Percentiles rank a stretch among this genome's conserved stretches.
phyloP scores from a whole-genome alignment of 1,139 yeast genomes.

The Yamadazyma atlantica region DNA sequence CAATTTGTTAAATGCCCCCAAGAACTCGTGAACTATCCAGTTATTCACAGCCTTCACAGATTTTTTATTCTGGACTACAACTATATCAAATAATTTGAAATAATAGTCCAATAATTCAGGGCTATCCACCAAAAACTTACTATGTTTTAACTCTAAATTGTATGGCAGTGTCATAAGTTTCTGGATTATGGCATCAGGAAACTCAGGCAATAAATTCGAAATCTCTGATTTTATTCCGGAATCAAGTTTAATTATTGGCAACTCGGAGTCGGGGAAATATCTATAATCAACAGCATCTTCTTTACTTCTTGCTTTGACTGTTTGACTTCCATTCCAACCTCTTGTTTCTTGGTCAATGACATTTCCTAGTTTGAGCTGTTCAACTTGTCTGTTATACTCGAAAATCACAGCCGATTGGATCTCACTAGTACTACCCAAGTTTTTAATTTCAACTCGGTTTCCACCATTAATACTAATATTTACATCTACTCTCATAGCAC shows the following conservation, averaged over 20 bases:
- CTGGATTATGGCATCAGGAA: constrained; percentile 63
- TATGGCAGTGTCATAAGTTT: constrained; percentile 52
- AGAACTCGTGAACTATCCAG: constrained; percentile 81
- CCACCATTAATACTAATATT: constrained; percentile 75
- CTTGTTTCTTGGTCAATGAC: constrained; percentile 68
- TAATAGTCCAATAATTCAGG: constrained; percentile 51
- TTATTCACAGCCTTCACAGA: constrained; percentile 55
- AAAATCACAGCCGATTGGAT: constrained; percentile 73
- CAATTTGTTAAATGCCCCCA: constrained; percentile 65
- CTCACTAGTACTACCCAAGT: constrained; percentile 81
- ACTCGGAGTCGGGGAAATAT: constrained; percentile 92
- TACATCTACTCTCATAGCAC: constrained; percentile 94
- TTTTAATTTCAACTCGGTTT: constrained; percentile 83
- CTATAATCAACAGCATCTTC: constrained; percentile 86
- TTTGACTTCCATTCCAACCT: constrained; percentile 82
- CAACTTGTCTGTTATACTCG: constrained; percentile 72
- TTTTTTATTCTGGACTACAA: constrained; percentile 18
- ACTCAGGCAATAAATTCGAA: constrained; percentile 45
- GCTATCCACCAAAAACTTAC: constrained; percentile 57
- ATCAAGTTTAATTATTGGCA: constrained; percentile 58
- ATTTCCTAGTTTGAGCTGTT: constrained; percentile 33
- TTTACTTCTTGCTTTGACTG: constrained; percentile 68
- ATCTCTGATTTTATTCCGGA: constrained; percentile 36
- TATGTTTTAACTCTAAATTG: constrained; percentile 67
- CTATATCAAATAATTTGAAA: constrained; percentile 35